Evolutionary conservation across 2,329 filamentous ascomycete species (phyloP).

Genomic region (Bipolaris victoriae): DNA sequence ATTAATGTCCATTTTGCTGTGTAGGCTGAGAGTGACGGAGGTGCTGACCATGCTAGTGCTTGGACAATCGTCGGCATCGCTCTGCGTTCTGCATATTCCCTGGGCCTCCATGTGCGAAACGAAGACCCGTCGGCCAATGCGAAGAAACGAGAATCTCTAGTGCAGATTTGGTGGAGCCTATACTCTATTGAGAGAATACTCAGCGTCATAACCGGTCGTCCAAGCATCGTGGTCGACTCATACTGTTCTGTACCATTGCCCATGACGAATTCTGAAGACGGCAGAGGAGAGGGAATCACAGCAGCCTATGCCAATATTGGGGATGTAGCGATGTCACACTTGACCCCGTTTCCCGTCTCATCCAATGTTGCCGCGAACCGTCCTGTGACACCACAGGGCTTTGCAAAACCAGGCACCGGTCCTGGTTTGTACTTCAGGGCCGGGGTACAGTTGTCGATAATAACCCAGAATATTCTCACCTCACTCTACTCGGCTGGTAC

Average conservation of each 20-base stretch:
- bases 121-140: constrained; percentile 38
- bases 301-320: constrained; percentile 13
- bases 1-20: neutral
- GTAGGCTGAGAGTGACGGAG: neutral
- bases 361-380: constrained; percentile 8
- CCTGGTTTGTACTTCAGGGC: constrained; percentile 37
- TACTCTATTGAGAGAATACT: constrained; percentile 50
- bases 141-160: constrained; percentile 44
- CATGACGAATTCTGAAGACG: constrained; percentile 30
- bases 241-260: constrained; percentile 47
- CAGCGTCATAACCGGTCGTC: constrained; percentile 49
- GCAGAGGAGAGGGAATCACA: constrained; percentile 18
- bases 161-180: constrained; percentile 52
- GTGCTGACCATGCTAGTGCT: constrained; percentile 37
- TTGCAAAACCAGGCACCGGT: constrained; percentile 18
- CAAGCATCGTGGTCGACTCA: constrained; percentile 46
- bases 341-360: constrained; percentile 4
- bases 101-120: constrained; percentile 51
- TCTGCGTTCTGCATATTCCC: constrained; percentile 45
- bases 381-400: constrained; percentile 5
- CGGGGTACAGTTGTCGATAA: constrained; percentile 36
- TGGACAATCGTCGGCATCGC: constrained; percentile 49
- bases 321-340: constrained; percentile 6
- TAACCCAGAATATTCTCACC: constrained; percentile 44
- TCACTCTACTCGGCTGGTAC: constrained; percentile 48